Base-by-base conservation (phyloP, 352 stramenopile genomes). In the Thraustochytrium striatum region DNA sequence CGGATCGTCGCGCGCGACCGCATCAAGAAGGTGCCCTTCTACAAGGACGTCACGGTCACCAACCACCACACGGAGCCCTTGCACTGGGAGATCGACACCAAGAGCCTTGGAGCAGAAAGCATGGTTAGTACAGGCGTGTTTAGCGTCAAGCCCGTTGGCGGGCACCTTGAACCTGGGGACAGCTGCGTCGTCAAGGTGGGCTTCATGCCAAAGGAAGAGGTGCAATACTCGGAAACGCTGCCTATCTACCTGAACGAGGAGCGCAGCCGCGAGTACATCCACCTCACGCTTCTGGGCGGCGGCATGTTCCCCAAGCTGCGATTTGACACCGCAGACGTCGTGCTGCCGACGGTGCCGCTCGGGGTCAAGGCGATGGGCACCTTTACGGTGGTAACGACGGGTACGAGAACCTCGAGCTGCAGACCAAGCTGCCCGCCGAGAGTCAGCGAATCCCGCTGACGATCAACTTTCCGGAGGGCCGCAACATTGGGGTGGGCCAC, bases 231-330 rank as follows among this genome's bases (percentile, higher is more conserved):
- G 0, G 89, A 90, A 59, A 86, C 91, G 7, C 84, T 94, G 30
- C 89, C 89, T 0, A 57, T 96, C 0, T 83, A 91, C 2, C 81
- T 96, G 0, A 68, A 85, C 33, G 68, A 72, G n/a, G 79, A 84
- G 39, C 85, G 90, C 44, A 86, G 88, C 5, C 79, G 85, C 41
- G 87, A 86, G 16, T 97, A 96, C 72, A 84, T 96, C n/a, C 87
- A 89, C 44, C 44, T 97, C 35, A 86, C 86, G 25, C 72, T 94
- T 2, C 62, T 87, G 28, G 93, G 93, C 2, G 85, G 88, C 58
- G 93, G 92, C 21, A 93, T 96, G 13, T 91, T 94, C 57, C 93
- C 93, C 0, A 89, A 95, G 36, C 83, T 98, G n/a, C 92, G 86
- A 2, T 97, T 98, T 81, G 91, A 86, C 33, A 87, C 87, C 2